Evolutionary conservation across 2,329 filamentous ascomycete species (phyloP), one percentile per base, ranked within the genome.

Genomic region (Ophiostoma quercus): DNA sequence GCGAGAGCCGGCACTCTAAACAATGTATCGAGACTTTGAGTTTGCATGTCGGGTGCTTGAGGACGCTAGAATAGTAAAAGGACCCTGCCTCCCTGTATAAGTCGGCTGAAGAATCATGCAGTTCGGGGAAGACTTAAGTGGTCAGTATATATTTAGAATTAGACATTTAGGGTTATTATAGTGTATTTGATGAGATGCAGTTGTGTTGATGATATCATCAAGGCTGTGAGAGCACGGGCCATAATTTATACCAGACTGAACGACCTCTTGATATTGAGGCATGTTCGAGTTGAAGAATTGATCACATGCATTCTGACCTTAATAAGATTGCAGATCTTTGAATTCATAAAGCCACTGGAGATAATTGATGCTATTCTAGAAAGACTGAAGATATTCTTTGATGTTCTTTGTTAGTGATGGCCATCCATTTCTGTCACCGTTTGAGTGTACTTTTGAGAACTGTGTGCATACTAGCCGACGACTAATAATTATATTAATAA

Each of bases 31-130:
- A 22, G 51, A 57, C 22, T 57, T 57, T 34, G 34, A 1, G 34
- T 6, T 6, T 34, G 34, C 5, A 34, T 34, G 4, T 57, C 51
- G 51, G 51, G 51, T 57, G 22, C 51, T 11, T 29, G 51, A 57
- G 51, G 51, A 57, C 51, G 51, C 51, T 57, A 57, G 51, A 57
- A 57, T 57, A 57, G n/a, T 8, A 57, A 57, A 57, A 47, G 43
- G 51, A 57, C 51, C 51, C 51, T 57, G 51, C n/a, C 3, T 57
- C 51, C 22, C 51, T 57, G 51, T 8, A 6, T 12, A 25, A 57
- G 51, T n/a, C 22, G 51, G 39, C 39, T 12, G 12, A 41, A 34
- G 34, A 34, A 6, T 34, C 34, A 34, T 34, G 34, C 34, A 34
- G 4, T 34, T 34, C 5, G 34, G 34, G 1, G 34, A 8, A 34